Base-by-base conservation (phyloP, 805 yeast species). In the Debaryomyces hansenii region DNA sequence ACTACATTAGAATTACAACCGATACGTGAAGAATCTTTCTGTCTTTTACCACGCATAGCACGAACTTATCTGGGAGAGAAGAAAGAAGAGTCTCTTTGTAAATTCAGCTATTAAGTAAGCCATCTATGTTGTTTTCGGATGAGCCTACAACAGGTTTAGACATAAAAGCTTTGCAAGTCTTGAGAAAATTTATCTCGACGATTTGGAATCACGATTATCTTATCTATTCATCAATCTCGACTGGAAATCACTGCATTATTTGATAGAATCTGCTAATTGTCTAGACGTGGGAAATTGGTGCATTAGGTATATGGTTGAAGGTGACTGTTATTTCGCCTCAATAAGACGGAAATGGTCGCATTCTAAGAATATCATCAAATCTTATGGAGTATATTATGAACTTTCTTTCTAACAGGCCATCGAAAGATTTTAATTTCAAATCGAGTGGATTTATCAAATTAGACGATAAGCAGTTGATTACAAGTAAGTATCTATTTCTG, bases 111-210 rank as follows among this genome's bases (percentile, higher is more conserved):
- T 70, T 89, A 40, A 79, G 87, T 4, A 85, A 83, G 52, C 96
- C 96, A 0, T 80, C 90, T 0, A 69, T 88, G 2, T 64, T 90
- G 49, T 88, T 88, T 56, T 64, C 90, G 37, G 96, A 89, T 62
- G 96, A 89, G 56, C 96, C 96, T 5, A 89, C 96, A 1, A 88
- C 96, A 0, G 96, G 96, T 0, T 66, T 89, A 31, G 96, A 89
- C 63, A 83, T 95, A 4, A 82, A 81, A 35, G 75, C 75, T 46
- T 62, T 85, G 20, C 81, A 88, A 47, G 95, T 89, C 59, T 61
- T 2, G 72, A 78, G 69, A 61, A n/a, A n/a, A n/a, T n/a, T n/a
- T n/a, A n/a, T n/a, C n/a, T n/a, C n/a, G n/a, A n/a, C n/a, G n/a
- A n/a, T n/a, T n/a, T n/a, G n/a, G n/a, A n/a, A n/a, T n/a, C n/a